phyloP scores from a whole-genome alignment of 495 filamentous ascomycete species.

The Cairneyella variabilis region DNA sequence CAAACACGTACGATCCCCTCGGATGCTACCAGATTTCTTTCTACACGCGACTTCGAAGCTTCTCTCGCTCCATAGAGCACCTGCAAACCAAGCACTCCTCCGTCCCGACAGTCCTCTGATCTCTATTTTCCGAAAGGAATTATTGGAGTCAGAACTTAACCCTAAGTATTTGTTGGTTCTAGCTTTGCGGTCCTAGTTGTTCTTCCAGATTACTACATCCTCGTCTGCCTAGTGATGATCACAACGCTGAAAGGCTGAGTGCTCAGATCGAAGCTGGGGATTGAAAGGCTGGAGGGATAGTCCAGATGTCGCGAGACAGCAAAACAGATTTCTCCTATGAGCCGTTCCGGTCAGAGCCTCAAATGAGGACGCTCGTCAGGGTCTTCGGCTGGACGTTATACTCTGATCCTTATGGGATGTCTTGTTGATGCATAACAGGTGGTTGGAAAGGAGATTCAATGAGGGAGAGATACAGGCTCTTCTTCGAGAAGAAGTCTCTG shows the following conservation, averaged over 20 bases:
- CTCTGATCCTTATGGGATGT: slow-evolving; percentile 47
- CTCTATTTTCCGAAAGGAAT: slow-evolving; percentile 61
- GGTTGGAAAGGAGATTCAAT: slow-evolving; percentile 21
- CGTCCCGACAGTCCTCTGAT: slow-evolving; percentile 66
- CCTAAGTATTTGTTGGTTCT: slow-evolving; percentile 62
- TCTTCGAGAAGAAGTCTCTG: slow-evolving; percentile 24
- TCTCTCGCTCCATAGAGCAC: slow-evolving; percentile 35
- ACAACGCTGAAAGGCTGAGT: slow-evolving; percentile 22
- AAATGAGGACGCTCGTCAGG: slow-evolving; percentile 60
- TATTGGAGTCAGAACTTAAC: slow-evolving; percentile 73
- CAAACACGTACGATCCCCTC: slow-evolving; percentile 17
- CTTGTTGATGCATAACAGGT: slow-evolving; percentile 21
- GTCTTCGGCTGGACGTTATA: slow-evolving; percentile 52
- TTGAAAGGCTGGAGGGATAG: slow-evolving; percentile 40
- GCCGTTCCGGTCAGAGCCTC: slow-evolving; percentile 61
- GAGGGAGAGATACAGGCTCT: slow-evolving; percentile 25
- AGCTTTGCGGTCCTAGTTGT: slow-evolving; percentile 49
- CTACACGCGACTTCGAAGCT: slow-evolving; percentile 22
- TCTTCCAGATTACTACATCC: slow-evolving; percentile 38
- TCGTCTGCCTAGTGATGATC: slow-evolving; percentile 20
- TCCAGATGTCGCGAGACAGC: slow-evolving; percentile 36
- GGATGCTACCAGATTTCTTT: slow-evolving; percentile 22
- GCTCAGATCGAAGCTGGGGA: slow-evolving; percentile 17
- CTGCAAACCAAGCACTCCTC: slow-evolving; percentile 51
- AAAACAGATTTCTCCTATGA: slow-evolving; percentile 47